Evolutionary conservation across 306 rosid species (phyloP).

Genomic region (Trifolium subterraneum): DNA sequence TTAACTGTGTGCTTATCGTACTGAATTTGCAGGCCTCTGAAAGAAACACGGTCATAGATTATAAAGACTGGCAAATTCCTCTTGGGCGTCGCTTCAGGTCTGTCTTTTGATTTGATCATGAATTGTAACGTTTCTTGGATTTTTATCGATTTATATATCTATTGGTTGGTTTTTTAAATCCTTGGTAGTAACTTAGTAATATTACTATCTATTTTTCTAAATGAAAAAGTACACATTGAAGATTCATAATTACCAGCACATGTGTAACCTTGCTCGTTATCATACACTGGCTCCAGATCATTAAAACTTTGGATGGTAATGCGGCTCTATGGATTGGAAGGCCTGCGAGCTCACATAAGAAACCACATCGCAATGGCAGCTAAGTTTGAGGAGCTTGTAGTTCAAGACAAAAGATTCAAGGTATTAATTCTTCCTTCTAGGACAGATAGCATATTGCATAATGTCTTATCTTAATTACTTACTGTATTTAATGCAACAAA

Average conservation of each 20-base stretch:
- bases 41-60: constrained; percentile 78
- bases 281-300: constrained; percentile 58
- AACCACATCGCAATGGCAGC: constrained; percentile 78
- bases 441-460: constrained; percentile 15
- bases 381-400: constrained; percentile 67
- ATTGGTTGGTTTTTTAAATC: background rate
- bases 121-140: constrained; percentile 19
- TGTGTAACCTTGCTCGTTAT: constrained; percentile 27
- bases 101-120: constrained; percentile 41
- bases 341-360: constrained; percentile 70
- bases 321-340: constrained; percentile 87
- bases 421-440: constrained; percentile 46
- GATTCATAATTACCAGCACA: constrained; percentile 9
- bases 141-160: constrained; percentile 18
- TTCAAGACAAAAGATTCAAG: constrained; percentile 82
- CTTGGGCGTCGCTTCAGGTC: constrained; percentile 98
- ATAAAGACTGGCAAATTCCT: constrained; percentile 97
- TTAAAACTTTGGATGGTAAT: constrained; percentile 93
- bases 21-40: constrained; percentile 74
- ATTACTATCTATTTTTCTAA: constrained; percentile 10
- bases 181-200: background rate
- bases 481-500: background rate
- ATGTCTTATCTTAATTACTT: constrained; percentile 1
- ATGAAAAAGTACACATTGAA: constrained; percentile 14
- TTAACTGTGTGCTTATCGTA: constrained; percentile 19